Evolutionary conservation across 345 rosid species (phyloP).

Genomic region (Citropsis articulata): DNA sequence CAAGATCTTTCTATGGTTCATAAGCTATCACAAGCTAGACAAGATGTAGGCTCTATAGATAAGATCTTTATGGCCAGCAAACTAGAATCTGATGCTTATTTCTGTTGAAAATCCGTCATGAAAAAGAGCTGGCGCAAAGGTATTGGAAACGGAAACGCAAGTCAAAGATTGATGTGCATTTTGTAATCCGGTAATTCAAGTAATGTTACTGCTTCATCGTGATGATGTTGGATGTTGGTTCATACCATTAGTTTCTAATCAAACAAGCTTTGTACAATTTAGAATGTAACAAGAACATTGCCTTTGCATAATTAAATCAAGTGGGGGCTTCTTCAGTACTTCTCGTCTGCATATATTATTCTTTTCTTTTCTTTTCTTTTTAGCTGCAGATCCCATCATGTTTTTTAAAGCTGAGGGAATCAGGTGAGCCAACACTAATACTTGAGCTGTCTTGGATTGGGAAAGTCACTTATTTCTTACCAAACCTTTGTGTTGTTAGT

Average conservation of each 20-base stretch:
- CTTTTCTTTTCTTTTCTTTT: neutral
- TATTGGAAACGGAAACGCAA: neutral
- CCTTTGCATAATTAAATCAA: neutral
- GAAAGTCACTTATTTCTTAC: neutral
- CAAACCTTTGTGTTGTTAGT: neutral
- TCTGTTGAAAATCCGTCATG: neutral
- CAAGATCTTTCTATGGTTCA: neutral
- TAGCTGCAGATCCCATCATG: constrained; percentile 1
- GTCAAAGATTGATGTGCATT: neutral
- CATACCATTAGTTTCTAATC: neutral
- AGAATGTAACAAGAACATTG: neutral
- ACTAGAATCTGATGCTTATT: neutral
- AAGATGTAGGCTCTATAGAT: neutral
- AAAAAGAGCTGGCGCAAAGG: neutral
- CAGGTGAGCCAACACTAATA: neutral
- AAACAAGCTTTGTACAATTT: neutral
- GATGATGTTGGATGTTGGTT: neutral
- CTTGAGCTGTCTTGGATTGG: neutral
- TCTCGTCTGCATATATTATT: too few species aligned
- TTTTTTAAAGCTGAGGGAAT: neutral
- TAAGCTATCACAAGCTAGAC: neutral
- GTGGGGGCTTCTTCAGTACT: neutral
- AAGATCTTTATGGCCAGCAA: neutral
- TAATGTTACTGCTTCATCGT: neutral
- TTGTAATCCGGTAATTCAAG: neutral